Evolutionary conservation across 2,329 filamentous ascomycete genomes (phyloP), one percentile per base, ranked within the genome.

Genomic region (Apiospora arundinis): DNA sequence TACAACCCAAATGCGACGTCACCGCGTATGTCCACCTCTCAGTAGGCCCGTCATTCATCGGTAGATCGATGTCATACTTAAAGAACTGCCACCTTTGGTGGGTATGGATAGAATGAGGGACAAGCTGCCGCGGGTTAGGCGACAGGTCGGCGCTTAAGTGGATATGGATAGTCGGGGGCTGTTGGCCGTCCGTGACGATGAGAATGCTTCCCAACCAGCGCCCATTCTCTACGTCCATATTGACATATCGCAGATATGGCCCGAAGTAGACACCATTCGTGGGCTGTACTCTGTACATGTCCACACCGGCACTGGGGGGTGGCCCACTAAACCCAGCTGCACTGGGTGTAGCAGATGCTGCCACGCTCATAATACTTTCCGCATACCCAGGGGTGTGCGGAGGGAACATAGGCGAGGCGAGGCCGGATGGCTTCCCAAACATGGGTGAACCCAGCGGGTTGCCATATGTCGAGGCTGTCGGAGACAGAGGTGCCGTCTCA

Each of bases 191-290:
- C 0, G 95, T 97, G 37, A 98, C 92, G 48, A 99, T 89, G 80
- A 99, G 86, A 76, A 99, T 97, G 65, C 95, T 98, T 23, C 96
- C 96, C 23, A 95, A 85, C 96, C 96, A 99, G 14, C 94, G 79
- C 0, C 96, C 95, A 74, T 92, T 92, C 79, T 98, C 95, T 66
- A 98, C 82, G 75, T 99, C 94, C 95, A 99, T 98, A 78, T 99
- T 99, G 42, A 93, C 93, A 79, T 99, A 99, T 77, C 96, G 89
- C 67, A 99, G 85, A 79, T 98, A 98, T 0, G 96, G 96, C 0
- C 96, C 96, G 82, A 99, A 99, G 83, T 99, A 99, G 1, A 99
- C 96, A 5, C 95, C 95, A 76, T 99, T 99, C 0, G 95, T 97
- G 0, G 96, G 95, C 71, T 92, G 91, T 52, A 98, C 91, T 80